Evolutionary conservation across 495 filamentous ascomycete genomes (phyloP), one percentile per base, ranked within the genome.

Genomic region (Letharia lupina): DNA sequence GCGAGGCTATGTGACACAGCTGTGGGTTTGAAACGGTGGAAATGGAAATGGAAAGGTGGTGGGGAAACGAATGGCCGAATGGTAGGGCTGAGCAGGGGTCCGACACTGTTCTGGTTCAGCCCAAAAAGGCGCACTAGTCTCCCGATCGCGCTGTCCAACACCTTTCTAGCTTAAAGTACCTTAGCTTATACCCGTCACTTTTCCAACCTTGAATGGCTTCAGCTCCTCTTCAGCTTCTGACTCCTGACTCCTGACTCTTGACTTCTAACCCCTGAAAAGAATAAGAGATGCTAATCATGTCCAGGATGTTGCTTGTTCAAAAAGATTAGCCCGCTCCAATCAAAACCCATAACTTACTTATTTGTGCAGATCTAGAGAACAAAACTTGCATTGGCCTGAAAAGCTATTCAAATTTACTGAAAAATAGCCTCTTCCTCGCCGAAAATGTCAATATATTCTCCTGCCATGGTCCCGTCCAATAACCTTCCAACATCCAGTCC

Each of bases 41-140:
- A 57, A 56, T 41, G 28, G 35, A 15, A 37, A 40, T 57, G 50
- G 41, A 33, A 39, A 4, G 20, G n/a, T 56, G 47, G 47, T 18
- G 62, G 62, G 47, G 62, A 20, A n/a, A 9, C 5, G 33, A 37
- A 28, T 0, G 40, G 23, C 63, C 63, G 23, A 65, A 65, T 65
- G 63, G 52, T 5, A 18, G 63, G 39, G 63, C 63, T 58, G 52
- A 65, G 54, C 54, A 33, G 37, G 48, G 63, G 52, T 59, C 52
- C 16, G 13, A 44, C 23, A 1, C 23, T 28, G 23, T 28, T 11
- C 9, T 8, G 6, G 12, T 45, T 65, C 63, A 65, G 62, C 62
- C 62, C 62, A 64, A 45, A 50, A 45, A 64, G 62, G 62, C 62
- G 62, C 52, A 31, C 62, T 64, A 42, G 50, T 28, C 23, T 28